These are phyloP conservation scores for Sclerotinia minor DNA, from an alignment of 2,329 filamentous ascomycete genomes.

Conservation along the genomic window DNA sequence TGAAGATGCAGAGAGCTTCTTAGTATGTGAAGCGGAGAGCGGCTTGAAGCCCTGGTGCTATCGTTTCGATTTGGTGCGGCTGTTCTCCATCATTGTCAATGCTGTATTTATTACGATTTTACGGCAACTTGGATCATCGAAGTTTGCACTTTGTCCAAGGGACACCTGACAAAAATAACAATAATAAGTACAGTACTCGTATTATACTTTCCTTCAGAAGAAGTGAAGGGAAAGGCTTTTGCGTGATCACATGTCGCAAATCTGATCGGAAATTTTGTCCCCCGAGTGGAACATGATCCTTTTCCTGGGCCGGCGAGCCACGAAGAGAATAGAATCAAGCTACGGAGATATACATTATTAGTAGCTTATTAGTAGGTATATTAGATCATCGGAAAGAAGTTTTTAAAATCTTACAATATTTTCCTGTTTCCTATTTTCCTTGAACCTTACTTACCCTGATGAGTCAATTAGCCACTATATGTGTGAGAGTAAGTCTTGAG, in stretches of 20 bases:
- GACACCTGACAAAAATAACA: too few species aligned
- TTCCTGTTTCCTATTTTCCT: constrained; percentile 17
- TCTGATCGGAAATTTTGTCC: constrained; percentile 3
- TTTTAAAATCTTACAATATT: constrained; percentile 3
- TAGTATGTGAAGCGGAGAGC: not conserved
- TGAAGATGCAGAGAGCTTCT: not conserved
- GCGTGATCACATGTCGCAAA: constrained; percentile 10
- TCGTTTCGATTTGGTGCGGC: too few species aligned
- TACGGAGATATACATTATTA: constrained; percentile 12
- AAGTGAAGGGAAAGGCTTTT: not conserved
- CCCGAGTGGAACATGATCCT: not conserved
- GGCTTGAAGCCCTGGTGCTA: not conserved
- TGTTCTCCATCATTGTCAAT: not conserved
- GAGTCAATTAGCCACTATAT: too few species aligned
- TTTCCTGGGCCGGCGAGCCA: not conserved
- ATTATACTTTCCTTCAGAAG: not conserved
- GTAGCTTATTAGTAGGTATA: not conserved
- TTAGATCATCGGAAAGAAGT: constrained; percentile 10
- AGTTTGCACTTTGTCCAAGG: too few species aligned
- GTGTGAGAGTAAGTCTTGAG: too few species aligned
- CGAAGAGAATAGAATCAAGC: constrained; percentile 2
- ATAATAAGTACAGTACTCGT: too few species aligned
- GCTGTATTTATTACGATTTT: not conserved
- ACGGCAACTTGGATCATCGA: too few species aligned
- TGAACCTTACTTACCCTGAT: constrained; percentile 2